A percentile compares a stretch with the other conserved stretches of the same genome.
phyloP scores from a whole-genome alignment of 768 basidiomycete species.

The Glaciozyma martinii region DNA sequence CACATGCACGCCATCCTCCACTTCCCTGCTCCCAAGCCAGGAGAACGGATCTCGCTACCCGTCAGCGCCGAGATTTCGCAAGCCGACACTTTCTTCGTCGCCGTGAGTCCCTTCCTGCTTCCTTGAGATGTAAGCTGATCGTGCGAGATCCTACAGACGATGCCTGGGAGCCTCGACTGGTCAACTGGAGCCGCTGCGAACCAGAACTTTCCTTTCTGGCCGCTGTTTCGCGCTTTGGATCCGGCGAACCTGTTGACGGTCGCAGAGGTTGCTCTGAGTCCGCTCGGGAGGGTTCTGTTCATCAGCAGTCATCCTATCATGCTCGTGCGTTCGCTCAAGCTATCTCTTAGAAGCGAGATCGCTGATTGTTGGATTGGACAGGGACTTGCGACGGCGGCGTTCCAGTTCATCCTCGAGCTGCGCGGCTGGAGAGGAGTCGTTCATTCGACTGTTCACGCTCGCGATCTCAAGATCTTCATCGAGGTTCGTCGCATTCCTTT shows the following conservation, averaged over 20 bases:
- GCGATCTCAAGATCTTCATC: conserved; percentile 85
- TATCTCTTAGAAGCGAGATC: neutral
- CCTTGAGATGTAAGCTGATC: conserved; percentile 2
- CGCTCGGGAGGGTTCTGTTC: too few relatives aligned
- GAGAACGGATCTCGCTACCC: conserved; percentile 33
- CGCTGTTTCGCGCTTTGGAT: conserved; percentile 82
- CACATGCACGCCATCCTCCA: conserved; percentile 36
- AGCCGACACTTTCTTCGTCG: conserved; percentile 5
- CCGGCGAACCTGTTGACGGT: conserved; percentile 88
- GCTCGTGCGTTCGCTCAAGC: neutral
- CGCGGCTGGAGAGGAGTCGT: conserved; percentile 59
- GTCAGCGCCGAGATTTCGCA: conserved; percentile 21
- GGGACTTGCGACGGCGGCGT: neutral
- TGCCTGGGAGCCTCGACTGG: conserved; percentile 34
- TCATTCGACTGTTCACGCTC: conserved; percentile 47
- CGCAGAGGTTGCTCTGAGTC: conserved; percentile 49
- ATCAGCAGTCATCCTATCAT: neutral
- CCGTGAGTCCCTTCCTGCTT: neutral
- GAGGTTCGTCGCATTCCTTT: conserved; percentile 42
- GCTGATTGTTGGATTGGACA: neutral
- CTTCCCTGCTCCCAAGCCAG: conserved; percentile 35
- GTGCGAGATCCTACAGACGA: conserved; percentile 14
- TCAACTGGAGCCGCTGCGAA: neutral
- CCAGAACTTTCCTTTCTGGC: conserved; percentile 72
- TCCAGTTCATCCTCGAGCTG: neutral